Percentiles rank a stretch among this genome's conserved stretches.
Conservation (phyloP, 164 flowering plant species). For the Vitis rupestris region DNA sequence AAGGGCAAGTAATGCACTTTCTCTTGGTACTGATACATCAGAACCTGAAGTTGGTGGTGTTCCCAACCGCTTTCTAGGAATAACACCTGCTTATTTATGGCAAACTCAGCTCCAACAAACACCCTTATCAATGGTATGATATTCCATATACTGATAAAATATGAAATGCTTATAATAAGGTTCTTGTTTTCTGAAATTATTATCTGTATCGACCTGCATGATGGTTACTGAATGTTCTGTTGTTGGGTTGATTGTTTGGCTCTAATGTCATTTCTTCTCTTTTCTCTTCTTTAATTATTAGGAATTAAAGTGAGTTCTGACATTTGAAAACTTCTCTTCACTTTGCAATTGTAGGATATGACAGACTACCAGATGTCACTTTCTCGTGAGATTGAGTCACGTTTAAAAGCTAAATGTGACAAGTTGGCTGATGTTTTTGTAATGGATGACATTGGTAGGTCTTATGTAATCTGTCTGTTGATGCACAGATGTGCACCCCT, state of each 20-base stretch:
- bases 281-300: neutral
- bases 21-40: constrained; percentile 33
- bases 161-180: neutral
- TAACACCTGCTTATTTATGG: constrained; percentile 82
- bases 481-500: neutral
- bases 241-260: neutral
- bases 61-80: constrained; percentile 87
- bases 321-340: neutral
- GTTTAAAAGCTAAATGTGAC: constrained; percentile 78
- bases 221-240: neutral
- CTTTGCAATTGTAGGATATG: constrained; percentile 50
- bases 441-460: constrained; percentile 73
- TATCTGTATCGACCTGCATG: neutral
- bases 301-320: neutral
- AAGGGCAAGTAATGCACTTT: constrained; percentile 28
- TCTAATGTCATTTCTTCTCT: neutral
- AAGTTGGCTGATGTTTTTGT: constrained; percentile 70
- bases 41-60: constrained; percentile 96
- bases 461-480: neutral
- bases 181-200: neutral
- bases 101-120: constrained; percentile 68
- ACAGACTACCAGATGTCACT: constrained; percentile 72
- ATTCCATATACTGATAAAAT: neutral
- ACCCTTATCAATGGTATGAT: constrained; percentile 61
- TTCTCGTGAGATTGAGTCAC: constrained; percentile 69